These are phyloP conservation scores for Irpex sp. DNA, from an alignment of 1,284 basidiomycete species.

Conservation along the genomic window DNA sequence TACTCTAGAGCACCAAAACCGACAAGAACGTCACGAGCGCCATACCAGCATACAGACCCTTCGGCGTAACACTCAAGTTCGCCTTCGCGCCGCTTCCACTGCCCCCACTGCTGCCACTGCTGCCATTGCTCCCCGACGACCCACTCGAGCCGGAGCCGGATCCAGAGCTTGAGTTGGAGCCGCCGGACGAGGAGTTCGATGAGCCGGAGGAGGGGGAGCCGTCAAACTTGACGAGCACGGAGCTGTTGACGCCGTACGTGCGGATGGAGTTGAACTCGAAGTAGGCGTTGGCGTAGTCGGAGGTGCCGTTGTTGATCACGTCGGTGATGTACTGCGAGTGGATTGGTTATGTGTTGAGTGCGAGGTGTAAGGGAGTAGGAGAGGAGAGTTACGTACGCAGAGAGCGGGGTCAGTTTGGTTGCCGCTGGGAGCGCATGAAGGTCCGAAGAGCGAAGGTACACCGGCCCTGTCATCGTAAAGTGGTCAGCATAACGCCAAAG, in stretches of 20 bases:
- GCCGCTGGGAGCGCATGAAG: conserved; percentile 32
- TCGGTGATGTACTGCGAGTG: conserved; percentile 11
- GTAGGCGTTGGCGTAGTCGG: conserved; percentile 47
- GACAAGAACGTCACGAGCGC: background rate
- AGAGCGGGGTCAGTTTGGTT: conserved; percentile 23
- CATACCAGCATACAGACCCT: background rate
- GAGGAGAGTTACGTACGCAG: conserved; percentile 16
- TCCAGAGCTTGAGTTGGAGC: background rate
- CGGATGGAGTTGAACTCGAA: conserved; percentile 52
- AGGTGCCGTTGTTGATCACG: conserved; percentile 47
- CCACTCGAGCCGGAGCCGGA: background rate
- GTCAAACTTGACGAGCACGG: conserved; percentile 11
- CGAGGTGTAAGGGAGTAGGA: background rate
- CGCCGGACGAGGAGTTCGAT: no score
- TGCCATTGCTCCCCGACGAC: background rate
- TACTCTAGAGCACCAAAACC: background rate
- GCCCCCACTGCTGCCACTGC: background rate
- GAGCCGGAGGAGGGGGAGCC: background rate
- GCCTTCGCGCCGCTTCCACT: background rate
- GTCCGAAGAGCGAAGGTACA: conserved; percentile 11
- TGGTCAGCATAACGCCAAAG: background rate
- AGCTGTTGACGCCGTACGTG: conserved; percentile 31
- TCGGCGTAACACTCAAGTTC: background rate
- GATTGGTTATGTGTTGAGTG: background rate
- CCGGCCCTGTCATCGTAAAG: conserved; percentile 8